A percentile compares a stretch with the other conserved stretches of the same genome.
Conservation (phyloP, 2,329 filamentous ascomycete genomes). For the Fusarium sororula region DNA sequence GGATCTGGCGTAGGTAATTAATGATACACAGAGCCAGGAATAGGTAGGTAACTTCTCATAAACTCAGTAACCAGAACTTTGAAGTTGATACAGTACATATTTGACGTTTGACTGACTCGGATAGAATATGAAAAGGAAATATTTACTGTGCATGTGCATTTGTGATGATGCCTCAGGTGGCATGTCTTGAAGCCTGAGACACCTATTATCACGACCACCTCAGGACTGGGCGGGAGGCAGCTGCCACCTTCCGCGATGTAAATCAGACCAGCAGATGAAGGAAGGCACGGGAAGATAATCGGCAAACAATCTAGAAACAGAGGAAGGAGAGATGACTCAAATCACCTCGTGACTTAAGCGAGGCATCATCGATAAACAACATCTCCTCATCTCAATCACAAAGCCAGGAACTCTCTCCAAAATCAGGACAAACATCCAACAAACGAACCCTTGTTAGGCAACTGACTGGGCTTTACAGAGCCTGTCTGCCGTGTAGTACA, state of each 20-base stretch:
- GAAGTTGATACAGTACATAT: not conserved
- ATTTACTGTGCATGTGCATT: not conserved
- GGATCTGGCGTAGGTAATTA: not conserved
- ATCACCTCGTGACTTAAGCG: slow-evolving; percentile 5
- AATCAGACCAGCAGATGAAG: not conserved
- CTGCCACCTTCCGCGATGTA: not conserved
- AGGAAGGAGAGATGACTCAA: not conserved
- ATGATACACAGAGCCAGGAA: slow-evolving; percentile 4
- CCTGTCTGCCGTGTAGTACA: not conserved
- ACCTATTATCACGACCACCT: not conserved
- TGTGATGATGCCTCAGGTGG: slow-evolving; percentile 3
- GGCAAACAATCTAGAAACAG: not conserved
- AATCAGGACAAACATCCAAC: slow-evolving; percentile 6
- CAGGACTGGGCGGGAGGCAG: not conserved
- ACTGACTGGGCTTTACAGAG: not conserved
- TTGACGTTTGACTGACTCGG: not conserved
- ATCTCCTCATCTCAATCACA: slow-evolving; percentile 7
- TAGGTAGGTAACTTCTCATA: not conserved
- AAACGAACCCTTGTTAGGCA: slow-evolving; percentile 2
- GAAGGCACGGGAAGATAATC: not conserved
- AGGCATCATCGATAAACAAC: not conserved
- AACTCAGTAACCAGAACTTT: not conserved
- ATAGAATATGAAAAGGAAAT: not conserved
- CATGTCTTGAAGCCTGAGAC: not conserved
- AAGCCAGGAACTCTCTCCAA: not conserved